These are phyloP conservation scores for Erythrophleum fordii DNA, from an alignment of 306 rosid genomes.

Conservation along the genomic window DNA sequence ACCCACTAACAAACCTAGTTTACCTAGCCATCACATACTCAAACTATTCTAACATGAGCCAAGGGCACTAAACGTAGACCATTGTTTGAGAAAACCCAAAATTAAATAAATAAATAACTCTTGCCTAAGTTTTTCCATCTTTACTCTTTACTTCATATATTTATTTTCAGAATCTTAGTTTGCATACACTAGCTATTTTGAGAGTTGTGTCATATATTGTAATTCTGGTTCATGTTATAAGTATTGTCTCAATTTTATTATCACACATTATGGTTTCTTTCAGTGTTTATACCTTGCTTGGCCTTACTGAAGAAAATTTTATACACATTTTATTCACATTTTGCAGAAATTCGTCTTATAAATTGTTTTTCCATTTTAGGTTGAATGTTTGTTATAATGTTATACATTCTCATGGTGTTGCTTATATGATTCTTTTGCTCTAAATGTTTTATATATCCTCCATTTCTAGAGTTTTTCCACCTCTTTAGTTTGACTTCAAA, in stretches of 20 bases:
- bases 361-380: background rate
- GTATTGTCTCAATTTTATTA: background rate
- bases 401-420: background rate
- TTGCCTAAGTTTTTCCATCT: background rate
- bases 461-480: background rate
- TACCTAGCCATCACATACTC: no score
- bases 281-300: background rate
- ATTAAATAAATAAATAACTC: background rate
- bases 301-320: no score
- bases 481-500: background rate
- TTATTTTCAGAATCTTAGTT: background rate
- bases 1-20: no score
- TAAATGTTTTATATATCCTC: background rate
- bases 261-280: background rate
- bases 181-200: background rate
- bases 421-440: background rate
- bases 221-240: background rate
- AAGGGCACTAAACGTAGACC: background rate
- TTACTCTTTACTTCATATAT: background rate
- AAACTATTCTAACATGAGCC: background rate
- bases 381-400: no score
- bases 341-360: background rate
- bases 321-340: background rate
- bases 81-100: background rate
- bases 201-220: background rate